Percentiles rank a stretch among this genome's conserved stretches.
These are phyloP conservation scores for Royoungia palumana DNA, from an alignment of 768 basidiomycete species.

Conservation along the genomic window DNA sequence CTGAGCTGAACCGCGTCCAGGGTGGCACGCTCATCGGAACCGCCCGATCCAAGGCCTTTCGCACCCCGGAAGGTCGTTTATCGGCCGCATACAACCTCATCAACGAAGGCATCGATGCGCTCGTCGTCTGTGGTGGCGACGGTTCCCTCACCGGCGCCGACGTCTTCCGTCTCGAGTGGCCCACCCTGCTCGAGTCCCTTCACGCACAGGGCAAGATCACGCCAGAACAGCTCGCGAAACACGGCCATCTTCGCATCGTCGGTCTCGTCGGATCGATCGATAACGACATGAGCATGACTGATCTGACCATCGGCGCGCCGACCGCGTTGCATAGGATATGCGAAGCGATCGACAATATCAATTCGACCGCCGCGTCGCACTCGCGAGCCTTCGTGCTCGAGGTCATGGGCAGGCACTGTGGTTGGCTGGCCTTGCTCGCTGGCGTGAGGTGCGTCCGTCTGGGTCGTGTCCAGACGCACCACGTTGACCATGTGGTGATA, in stretches of 20 bases:
- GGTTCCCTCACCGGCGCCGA: conserved; percentile 97
- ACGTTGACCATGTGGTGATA: conserved; percentile 28
- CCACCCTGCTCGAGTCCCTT: conserved; percentile 70
- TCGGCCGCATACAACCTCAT: conserved; percentile 88
- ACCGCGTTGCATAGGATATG: conserved; percentile 96
- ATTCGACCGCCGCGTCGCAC: conserved; percentile 93
- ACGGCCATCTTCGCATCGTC: conserved; percentile 89
- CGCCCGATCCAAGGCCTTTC: conserved; percentile 79
- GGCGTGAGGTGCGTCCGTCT: conserved; percentile 68
- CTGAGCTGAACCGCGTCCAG: conserved; percentile 35
- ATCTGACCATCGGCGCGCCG: conserved; percentile 93
- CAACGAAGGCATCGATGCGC: conserved; percentile 94
- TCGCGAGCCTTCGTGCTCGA: conserved; percentile 97
- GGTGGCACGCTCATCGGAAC: conserved; percentile 97
- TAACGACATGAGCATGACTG: conserved; percentile 98
- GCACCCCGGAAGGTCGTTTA: conserved; percentile 84
- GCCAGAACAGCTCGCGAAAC: conserved; percentile 61
- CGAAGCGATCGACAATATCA: conserved; percentile 97
- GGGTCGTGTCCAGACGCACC: not conserved
- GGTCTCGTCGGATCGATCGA: conserved; percentile 99
- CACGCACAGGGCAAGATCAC: conserved; percentile 72
- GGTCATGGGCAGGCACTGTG: conserved; percentile 99
- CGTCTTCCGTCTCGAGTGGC: conserved; percentile 92
- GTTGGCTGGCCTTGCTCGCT: conserved; percentile 95
- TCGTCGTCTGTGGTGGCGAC: conserved; percentile 97